phyloP scores from a whole-genome alignment of 495 filamentous ascomycete genomes.

The Daldinia loculata region DNA sequence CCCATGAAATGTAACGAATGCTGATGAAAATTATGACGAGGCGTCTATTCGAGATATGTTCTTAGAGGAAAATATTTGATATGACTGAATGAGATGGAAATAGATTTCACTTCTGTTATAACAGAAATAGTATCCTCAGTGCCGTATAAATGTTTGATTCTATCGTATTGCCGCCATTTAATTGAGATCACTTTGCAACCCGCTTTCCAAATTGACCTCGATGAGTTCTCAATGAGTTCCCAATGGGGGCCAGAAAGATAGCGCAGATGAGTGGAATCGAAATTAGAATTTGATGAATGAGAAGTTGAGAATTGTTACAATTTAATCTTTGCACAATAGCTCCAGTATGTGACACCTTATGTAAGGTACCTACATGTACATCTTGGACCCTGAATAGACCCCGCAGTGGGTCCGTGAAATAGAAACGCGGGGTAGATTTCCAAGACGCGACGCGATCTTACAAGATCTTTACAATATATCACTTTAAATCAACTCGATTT shows the following conservation, averaged over 20 bases:
- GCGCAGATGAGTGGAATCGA: too few relatives aligned
- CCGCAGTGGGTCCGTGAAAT: constrained; percentile 9
- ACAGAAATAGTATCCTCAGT: too few relatives aligned
- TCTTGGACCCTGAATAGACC: neutral
- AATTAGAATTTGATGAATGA: too few relatives aligned
- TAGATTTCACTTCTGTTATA: neutral
- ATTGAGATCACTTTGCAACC: neutral
- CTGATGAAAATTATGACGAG: neutral
- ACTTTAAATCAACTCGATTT: neutral
- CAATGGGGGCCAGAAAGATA: too few relatives aligned
- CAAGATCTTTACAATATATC: neutral
- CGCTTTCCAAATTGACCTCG: neutral
- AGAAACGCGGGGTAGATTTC: constrained; percentile 17
- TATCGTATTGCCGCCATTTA: neutral
- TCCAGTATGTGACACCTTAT: too few relatives aligned
- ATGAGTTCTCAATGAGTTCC: too few relatives aligned
- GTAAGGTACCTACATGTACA: neutral
- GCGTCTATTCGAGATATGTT: neutral
- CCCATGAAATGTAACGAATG: neutral
- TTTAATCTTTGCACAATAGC: too few relatives aligned
- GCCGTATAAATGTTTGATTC: neutral
- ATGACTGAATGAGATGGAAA: neutral
- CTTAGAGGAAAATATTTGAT: neutral
- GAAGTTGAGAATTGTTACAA: too few relatives aligned
- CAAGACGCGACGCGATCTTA: constrained; percentile 18